phyloP scores from a whole-genome alignment of 345 rosid species.

The Carallia pectinifolia region DNA sequence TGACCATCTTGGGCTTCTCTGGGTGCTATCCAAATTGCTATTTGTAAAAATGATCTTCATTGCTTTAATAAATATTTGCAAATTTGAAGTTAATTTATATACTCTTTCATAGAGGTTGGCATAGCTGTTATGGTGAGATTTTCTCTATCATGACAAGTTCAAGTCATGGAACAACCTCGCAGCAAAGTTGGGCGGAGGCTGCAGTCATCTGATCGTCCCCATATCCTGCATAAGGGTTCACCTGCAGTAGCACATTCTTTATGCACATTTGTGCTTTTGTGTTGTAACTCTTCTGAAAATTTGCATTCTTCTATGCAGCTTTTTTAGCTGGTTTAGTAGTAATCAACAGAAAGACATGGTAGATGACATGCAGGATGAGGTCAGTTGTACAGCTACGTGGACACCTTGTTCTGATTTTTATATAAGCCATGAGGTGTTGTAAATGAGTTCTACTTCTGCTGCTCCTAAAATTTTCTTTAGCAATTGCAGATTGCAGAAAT shows the following conservation, averaged over 20 bases:
- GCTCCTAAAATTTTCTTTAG: background rate
- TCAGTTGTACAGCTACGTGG: constrained; percentile 19
- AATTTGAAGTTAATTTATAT: no score
- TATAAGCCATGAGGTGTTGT: background rate
- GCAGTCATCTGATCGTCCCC: background rate
- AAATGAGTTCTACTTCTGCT: background rate
- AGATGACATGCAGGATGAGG: constrained; percentile 80
- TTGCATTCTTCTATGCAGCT: constrained; percentile 43
- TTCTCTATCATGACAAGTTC: background rate
- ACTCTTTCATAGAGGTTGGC: background rate
- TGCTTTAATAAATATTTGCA: no score
- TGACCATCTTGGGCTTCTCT: no score
- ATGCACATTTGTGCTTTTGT: background rate
- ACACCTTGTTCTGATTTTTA: background rate
- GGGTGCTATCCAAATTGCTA: no score
- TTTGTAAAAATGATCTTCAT: no score
- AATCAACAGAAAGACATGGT: constrained; percentile 50
- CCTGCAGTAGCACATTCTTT: background rate
- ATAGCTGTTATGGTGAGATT: background rate
- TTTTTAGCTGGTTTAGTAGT: constrained; percentile 83
- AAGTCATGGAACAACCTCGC: background rate
- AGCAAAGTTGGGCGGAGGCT: background rate
- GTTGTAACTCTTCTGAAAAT: background rate
- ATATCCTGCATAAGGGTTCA: background rate
- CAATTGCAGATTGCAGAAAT: constrained; percentile 77